These are phyloP conservation scores for Sparassis latifolia DNA, from an alignment of 1,284 basidiomycete species.

Conservation along the genomic window DNA sequence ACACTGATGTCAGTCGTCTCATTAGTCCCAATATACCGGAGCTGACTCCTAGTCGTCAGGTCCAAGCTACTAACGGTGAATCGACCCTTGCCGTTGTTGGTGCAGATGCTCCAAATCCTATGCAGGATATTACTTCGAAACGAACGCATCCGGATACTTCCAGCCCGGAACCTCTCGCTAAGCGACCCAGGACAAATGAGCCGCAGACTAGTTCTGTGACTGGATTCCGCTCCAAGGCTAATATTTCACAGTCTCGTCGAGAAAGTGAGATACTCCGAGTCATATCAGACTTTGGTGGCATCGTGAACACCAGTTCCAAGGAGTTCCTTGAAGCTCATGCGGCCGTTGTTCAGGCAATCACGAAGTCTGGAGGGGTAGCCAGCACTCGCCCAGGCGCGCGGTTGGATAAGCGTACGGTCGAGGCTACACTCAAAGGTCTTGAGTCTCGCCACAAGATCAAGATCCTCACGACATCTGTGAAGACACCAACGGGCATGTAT, in stretches of 20 bases:
- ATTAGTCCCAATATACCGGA: too few species aligned
- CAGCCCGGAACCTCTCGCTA: slow-evolving; percentile 12
- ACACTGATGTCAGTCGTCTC: too few species aligned
- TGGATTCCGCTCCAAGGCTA: slow-evolving; percentile 38
- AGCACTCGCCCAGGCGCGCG: slow-evolving; percentile 61
- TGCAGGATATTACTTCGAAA: slow-evolving; percentile 5
- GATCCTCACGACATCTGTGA: slow-evolving; percentile 52
- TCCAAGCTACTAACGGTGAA: too few species aligned
- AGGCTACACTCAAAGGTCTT: slow-evolving; percentile 50
- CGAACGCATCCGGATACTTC: slow-evolving; percentile 10
- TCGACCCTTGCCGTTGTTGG: too few species aligned
- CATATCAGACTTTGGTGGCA: slow-evolving; percentile 55
- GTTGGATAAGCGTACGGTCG: slow-evolving; percentile 69
- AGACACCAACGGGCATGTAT: slow-evolving; percentile 43
- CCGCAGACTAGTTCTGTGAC: slow-evolving; percentile 4
- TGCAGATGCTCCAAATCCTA: neutral
- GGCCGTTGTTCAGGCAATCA: slow-evolving; percentile 47
- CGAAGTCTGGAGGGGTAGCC: slow-evolving; percentile 52
- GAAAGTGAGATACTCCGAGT: slow-evolving; percentile 71
- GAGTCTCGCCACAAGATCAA: slow-evolving; percentile 60
- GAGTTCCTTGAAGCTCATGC: slow-evolving; percentile 63
- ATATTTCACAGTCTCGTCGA: slow-evolving; percentile 67
- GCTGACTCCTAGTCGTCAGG: too few species aligned
- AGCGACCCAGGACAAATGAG: slow-evolving; percentile 17
- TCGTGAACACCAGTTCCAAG: slow-evolving; percentile 57